Base-by-base conservation (phyloP, 257 asterid genomes). In the Catharanthus roseus region DNA sequence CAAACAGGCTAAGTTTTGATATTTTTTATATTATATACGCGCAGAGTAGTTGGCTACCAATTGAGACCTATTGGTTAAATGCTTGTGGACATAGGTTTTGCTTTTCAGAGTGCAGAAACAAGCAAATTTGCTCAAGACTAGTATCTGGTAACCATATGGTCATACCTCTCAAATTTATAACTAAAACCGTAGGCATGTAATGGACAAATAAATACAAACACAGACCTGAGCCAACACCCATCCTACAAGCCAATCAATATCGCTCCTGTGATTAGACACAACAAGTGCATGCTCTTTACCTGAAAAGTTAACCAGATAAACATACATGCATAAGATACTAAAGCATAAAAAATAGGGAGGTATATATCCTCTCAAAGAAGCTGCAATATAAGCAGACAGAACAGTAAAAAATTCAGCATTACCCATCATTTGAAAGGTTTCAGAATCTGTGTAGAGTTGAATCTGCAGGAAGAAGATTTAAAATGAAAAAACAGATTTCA, bases 161-260 rank as follows among this genome's bases (percentile, higher is more conserved):
- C 55, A 49, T 18, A 49, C 55, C n/a, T 18, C 55, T 49, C 55
- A 49, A 49, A 49, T 16, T 18, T 1, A 47, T 47, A 47, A 51
- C 29, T 34, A 31, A 61, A 70, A 36, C 1, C 47, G 36, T 45
- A 36, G 13, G 57, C 10, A 4, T 15, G 38, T 29, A 38, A 24
- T 16, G 65, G 23, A 21, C 5, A 18, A 3, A 66, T 42, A 55
- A 31, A 8, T 61, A 61, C 67, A 34, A 61, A 21, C 44, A 34
- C 51, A 68, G 70, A 93, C 99, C 99, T 93, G 99, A 77, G 97
- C 96, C 69, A 91, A 69, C 74, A 93, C 85, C 97, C 97, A 93
- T 81, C 97, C 99, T 69, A 93, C 99, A 77, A 93, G 96, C 99
- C 99, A 93, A 80, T 93, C 99, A 65, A 93, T 91, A 80, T 93